Percentiles rank a stretch among this genome's conserved stretches.
phyloP scores from a whole-genome alignment of 169 alveolate genomes.

The Babesia ovis region DNA sequence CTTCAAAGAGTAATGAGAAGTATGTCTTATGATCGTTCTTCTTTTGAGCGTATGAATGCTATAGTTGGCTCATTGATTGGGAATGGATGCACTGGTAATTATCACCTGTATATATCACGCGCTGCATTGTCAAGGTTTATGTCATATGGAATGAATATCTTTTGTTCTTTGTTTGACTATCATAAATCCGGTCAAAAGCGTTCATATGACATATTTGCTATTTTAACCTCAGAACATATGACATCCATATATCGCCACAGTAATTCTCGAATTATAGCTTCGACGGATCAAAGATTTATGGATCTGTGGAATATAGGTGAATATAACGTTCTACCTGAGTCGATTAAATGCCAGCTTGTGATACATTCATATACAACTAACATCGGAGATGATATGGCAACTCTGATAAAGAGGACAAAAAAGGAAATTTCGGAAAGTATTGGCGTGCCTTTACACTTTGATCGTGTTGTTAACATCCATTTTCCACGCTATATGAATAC shows the following conservation, averaged over 20 bases:
- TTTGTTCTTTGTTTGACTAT: conserved; percentile 22
- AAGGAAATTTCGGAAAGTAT: not conserved
- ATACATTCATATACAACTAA: not conserved
- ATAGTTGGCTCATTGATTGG: not conserved
- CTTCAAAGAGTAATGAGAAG: conserved; percentile 6
- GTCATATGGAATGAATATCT: conserved; percentile 11
- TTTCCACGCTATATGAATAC: not conserved
- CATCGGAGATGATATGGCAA: not conserved
- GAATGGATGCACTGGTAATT: not conserved
- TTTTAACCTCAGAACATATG: not conserved
- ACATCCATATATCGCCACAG: conserved; percentile 3
- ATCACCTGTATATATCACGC: not conserved
- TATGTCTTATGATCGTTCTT: not conserved
- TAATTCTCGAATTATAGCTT: conserved; percentile 7
- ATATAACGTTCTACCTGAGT: not conserved
- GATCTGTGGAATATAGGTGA: conserved; percentile 43
- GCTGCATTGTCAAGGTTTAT: not conserved
- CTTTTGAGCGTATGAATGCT: conserved; percentile 20
- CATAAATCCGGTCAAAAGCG: not conserved
- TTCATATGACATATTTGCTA: not conserved
- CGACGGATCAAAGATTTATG: conserved; percentile 23
- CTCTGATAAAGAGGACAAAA: not conserved
- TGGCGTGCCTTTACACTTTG: conserved; percentile 13
- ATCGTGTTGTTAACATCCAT: conserved; percentile 10
- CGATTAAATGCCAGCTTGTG: conserved; percentile 23